These are phyloP conservation scores for Colletotrichum sp. DNA, from an alignment of 2,329 filamentous ascomycete genomes.

Conservation along the genomic window DNA sequence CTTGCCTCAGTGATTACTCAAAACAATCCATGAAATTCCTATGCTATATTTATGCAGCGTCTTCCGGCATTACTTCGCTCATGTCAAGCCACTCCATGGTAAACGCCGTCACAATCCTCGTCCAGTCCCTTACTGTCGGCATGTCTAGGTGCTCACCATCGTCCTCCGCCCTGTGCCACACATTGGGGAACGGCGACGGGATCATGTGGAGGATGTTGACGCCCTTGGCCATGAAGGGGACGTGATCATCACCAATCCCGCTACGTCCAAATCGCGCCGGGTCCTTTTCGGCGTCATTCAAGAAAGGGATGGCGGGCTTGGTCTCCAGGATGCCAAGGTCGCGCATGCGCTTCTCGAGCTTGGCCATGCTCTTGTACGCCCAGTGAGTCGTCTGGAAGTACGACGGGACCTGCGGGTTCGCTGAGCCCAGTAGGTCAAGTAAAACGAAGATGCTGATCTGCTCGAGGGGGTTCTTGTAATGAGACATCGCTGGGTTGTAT, in stretches of 20 bases:
- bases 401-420: conserved; percentile 66
- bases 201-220: conserved; percentile 81
- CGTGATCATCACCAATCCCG: conserved; percentile 73
- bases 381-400: conserved; percentile 83
- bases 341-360: conserved; percentile 69
- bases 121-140: conserved; percentile 78
- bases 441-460: conserved; percentile 80
- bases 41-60: not conserved
- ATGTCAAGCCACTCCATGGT: conserved; percentile 82
- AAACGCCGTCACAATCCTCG: conserved; percentile 74
- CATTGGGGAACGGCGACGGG: conserved; percentile 70
- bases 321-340: conserved; percentile 56
- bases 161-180: conserved; percentile 77
- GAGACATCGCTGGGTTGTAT: conserved; percentile 69
- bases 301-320: conserved; percentile 49
- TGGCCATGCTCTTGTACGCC: conserved; percentile 74
- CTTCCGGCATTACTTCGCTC: conserved; percentile 39
- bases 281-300: conserved; percentile 60
- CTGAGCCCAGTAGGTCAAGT: conserved; percentile 73
- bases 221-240: conserved; percentile 77
- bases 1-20: not conserved
- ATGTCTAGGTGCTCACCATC: conserved; percentile 76
- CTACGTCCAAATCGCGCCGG: conserved; percentile 34
- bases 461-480: conserved; percentile 70
- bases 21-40: not conserved